Conservation (phyloP, 2,329 filamentous ascomycete species). For the Fusarium cyanostomum region DNA sequence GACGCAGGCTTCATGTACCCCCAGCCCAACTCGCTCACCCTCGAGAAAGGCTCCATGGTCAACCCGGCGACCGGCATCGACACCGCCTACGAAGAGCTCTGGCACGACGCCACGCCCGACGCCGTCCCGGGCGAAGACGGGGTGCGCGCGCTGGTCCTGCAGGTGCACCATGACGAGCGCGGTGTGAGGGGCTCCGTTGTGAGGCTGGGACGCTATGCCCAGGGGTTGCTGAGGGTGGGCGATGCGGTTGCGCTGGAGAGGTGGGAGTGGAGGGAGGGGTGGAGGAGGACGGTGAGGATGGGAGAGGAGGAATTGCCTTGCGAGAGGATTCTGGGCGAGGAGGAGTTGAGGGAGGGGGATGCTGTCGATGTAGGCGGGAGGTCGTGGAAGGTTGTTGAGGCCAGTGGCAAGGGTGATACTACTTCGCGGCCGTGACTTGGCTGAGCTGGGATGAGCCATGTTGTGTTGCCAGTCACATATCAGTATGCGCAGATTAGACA, state of each 20-base stretch:
- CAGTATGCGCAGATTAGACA: background rate
- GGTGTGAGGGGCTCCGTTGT: constrained; percentile 60
- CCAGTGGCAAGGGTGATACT: background rate
- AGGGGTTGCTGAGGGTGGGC: constrained; percentile 63
- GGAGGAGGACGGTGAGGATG: constrained; percentile 50
- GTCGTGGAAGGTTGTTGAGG: constrained; percentile 50
- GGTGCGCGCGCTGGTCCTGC: constrained; percentile 15
- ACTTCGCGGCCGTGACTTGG: background rate
- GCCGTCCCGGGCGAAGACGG: constrained; percentile 14
- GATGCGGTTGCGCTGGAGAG: constrained; percentile 60
- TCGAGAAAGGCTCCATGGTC: constrained; percentile 69
- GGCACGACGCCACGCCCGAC: constrained; percentile 59
- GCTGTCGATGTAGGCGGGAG: constrained; percentile 37
- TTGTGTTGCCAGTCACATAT: background rate
- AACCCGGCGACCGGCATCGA: constrained; percentile 63
- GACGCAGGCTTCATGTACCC: constrained; percentile 68
- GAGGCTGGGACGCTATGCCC: constrained; percentile 62
- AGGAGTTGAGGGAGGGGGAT: constrained; percentile 23
- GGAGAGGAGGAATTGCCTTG: constrained; percentile 51
- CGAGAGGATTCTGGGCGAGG: constrained; percentile 30
- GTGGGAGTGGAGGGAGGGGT: constrained; percentile 58
- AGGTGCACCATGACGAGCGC: constrained; percentile 17
- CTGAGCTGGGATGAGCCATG: background rate
- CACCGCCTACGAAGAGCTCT: constrained; percentile 73
- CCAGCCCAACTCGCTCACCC: constrained; percentile 50